phyloP scores from a whole-genome alignment of 2,329 filamentous ascomycete genomes.

The Aspergillus oerlinghausenensis region DNA sequence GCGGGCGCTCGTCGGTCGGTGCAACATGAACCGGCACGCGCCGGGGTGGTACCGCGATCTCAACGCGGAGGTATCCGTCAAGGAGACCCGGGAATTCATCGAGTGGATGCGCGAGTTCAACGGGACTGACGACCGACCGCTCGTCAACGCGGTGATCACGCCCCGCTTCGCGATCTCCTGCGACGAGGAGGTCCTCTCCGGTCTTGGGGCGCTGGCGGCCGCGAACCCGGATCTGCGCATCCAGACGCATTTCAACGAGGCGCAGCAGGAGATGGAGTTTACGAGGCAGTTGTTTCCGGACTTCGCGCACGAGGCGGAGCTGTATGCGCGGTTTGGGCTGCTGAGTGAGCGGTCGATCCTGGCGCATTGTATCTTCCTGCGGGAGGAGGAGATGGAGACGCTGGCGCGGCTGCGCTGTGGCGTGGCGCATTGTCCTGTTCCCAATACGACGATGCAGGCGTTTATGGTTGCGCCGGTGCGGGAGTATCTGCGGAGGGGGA shows the following conservation, averaged over 20 bases:
- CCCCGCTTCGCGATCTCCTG: constrained; percentile 61
- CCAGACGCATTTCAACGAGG: constrained; percentile 66
- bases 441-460: constrained; percentile 58
- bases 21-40: constrained; percentile 36
- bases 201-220: constrained; percentile 52
- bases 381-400: constrained; percentile 50
- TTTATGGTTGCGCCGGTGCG: constrained; percentile 57
- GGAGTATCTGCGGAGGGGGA: constrained; percentile 52
- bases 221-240: constrained; percentile 50
- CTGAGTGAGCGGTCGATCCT: constrained; percentile 56
- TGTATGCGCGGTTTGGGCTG: constrained; percentile 55
- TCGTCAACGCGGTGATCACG: constrained; percentile 52
- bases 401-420: constrained; percentile 51
- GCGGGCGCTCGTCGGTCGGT: constrained; percentile 34
- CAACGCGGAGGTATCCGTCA: constrained; percentile 44
- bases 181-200: constrained; percentile 49
- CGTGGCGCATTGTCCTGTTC: constrained; percentile 60
- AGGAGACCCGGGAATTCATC: constrained; percentile 49
- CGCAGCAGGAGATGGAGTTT: constrained; percentile 54
- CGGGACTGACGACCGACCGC: constrained; percentile 22
- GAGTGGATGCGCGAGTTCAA: constrained; percentile 46
- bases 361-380: constrained; percentile 63
- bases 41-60: constrained; percentile 53
- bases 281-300: constrained; percentile 54
- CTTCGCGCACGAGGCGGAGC: constrained; percentile 54